Base-by-base conservation (phyloP, 768 basidiomycete genomes). In the Boletus fagicola region DNA sequence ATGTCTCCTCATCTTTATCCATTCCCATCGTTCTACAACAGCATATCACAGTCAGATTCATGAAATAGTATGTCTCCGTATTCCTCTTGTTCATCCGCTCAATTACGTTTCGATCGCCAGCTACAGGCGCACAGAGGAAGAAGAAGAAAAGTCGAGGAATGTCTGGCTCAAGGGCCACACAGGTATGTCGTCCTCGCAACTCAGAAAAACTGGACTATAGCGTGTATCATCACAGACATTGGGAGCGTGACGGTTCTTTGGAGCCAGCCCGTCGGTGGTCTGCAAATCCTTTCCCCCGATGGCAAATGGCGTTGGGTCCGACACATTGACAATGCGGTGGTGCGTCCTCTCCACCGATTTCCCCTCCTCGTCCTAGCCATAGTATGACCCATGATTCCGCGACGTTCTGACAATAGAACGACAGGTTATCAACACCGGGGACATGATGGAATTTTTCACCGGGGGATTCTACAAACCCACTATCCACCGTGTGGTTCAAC, bases 81-180 rank as follows among this genome's bases (percentile, higher is more conserved):
- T 39, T n/a, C 20, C 10, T 22, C 20, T 12, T 24, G 9, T 53
- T 38, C 46, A 30, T 39, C 13, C 24, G 4, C 15, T 33, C 42
- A 26, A 26, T 16, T 0, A 18, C 8, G 11, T 6, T 26, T 43
- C 18, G 38, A 13, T 51, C 22, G 4, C 38, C 49, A 83, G 81
- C 62, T 80, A 80, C 58, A 82, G 80, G 5, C 76, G 81, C 20
- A 73, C 75, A 9, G 63, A 73, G 46, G 79, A 79, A 28, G 83
- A 84, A 11, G 83, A 84, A 56, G 55, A 56, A 33, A 76, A 74
- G 56, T 77, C 80, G 0, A 79, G 79, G 47, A 80, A 81, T 28
- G 80, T 85, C 24, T 84, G 81, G 81, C 66, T 84, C 6, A 84
- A 83, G 57, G 83, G 83, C 3, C 83, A 85, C 57, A 80, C 80